These are phyloP conservation scores for Macaranga tanarius DNA, from an alignment of 441 rosid species.

Conservation along the genomic window DNA sequence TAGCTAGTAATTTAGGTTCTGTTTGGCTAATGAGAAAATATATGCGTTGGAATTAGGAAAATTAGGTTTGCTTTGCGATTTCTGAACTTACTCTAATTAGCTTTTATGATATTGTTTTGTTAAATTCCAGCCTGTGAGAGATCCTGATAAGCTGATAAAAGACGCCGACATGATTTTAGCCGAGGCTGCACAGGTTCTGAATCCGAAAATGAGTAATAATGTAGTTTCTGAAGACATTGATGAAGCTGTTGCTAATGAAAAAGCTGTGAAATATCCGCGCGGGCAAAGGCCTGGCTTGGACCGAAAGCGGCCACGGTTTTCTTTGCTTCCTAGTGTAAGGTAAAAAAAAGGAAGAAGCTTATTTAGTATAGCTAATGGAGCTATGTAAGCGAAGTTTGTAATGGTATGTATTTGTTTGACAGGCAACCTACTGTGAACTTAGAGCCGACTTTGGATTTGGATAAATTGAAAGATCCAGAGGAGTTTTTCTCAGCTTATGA, in stretches of 20 bases:
- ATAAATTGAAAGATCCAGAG: constrained; percentile 57
- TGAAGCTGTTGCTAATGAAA: constrained; percentile 25
- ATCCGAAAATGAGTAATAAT: constrained; percentile 23
- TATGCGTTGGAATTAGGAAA: background rate
- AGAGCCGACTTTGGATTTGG: constrained; percentile 55
- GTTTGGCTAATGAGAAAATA: background rate
- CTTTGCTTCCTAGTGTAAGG: constrained; percentile 61
- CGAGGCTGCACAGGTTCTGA: constrained; percentile 27
- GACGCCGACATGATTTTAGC: constrained; percentile 49
- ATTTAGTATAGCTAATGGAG: background rate
- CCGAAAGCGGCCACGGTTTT: constrained; percentile 64
- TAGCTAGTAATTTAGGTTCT: background rate
- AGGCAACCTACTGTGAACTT: constrained; percentile 44
- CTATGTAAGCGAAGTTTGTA: background rate
- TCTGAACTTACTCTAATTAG: background rate
- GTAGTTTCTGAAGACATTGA: constrained; percentile 17
- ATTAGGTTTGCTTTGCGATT: background rate
- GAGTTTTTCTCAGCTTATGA: constrained; percentile 71
- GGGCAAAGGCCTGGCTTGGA: constrained; percentile 68
- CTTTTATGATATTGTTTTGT: background rate
- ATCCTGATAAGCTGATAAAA: constrained; percentile 42
- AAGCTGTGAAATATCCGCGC: constrained; percentile 39
- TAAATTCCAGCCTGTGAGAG: constrained; percentile 49
- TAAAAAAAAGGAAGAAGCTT: constrained; percentile 22
- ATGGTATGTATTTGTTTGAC: constrained; percentile 25